These are phyloP conservation scores for Marchantia polymorpha DNA, from an alignment of 225 moss, liverwort and hornwort species.

Conservation along the genomic window DNA sequence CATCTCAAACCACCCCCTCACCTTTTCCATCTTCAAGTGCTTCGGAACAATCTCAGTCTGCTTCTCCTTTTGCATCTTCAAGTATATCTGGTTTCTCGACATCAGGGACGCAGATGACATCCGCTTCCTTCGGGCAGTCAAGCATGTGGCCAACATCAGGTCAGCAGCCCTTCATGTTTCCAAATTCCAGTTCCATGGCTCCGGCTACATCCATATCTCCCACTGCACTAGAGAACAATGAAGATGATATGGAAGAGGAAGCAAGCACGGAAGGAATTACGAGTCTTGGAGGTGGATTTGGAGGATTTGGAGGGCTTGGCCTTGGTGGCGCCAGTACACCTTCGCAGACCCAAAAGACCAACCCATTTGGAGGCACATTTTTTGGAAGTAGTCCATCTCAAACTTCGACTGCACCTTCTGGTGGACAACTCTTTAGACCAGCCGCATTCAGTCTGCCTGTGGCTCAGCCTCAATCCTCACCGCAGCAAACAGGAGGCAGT, in stretches of 20 bases:
- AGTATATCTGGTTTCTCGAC: constrained; percentile 28
- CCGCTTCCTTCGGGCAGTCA: constrained; percentile 36
- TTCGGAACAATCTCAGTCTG: constrained; percentile 32
- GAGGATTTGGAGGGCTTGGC: constrained; percentile 76
- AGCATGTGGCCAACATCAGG: constrained; percentile 32
- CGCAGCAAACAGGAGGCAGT: constrained; percentile 53
- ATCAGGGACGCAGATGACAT: constrained; percentile 12
- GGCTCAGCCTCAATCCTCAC: constrained; percentile 74
- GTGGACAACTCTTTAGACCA: constrained; percentile 82
- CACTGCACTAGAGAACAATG: constrained; percentile 32
- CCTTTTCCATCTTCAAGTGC: constrained; percentile 16
- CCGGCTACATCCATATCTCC: constrained; percentile 21
- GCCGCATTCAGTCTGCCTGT: constrained; percentile 87
- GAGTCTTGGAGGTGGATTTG: constrained; percentile 50
- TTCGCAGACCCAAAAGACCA: constrained; percentile 58
- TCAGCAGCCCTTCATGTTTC: constrained; percentile 40
- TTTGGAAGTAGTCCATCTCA: constrained; percentile 53
- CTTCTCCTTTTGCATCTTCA: constrained; percentile 32
- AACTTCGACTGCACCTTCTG: constrained; percentile 44
- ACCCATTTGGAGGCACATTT: constrained; percentile 61
- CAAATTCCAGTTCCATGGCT: constrained; percentile 37
- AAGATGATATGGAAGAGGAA: constrained; percentile 61
- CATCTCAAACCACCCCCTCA: neutral
- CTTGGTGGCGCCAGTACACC: constrained; percentile 53
- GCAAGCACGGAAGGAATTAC: constrained; percentile 79